Conservation (phyloP, 305 asterid genomes). For the Stenogyne calaminthoides region DNA sequence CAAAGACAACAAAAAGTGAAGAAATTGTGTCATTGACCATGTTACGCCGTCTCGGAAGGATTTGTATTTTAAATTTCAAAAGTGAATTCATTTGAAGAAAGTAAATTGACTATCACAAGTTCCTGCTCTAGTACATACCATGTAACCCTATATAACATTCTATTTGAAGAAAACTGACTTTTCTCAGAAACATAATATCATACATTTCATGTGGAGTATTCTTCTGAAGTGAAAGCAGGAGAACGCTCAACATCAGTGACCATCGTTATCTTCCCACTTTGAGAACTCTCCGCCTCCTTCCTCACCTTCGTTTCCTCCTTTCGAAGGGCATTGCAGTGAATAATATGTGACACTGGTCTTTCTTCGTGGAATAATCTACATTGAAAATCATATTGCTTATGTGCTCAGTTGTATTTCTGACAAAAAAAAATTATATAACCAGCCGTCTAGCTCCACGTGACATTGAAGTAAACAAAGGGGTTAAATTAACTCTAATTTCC, state of each 20-base stretch:
- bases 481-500: neutral
- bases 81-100: neutral
- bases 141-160: slow-evolving; percentile 6
- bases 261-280: slow-evolving; percentile 57
- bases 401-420: neutral
- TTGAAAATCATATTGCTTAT: neutral
- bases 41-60: too few relatives aligned
- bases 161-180: neutral
- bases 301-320: slow-evolving; percentile 49
- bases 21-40: too few relatives aligned
- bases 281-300: slow-evolving; percentile 39
- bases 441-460: neutral
- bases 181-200: neutral
- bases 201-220: slow-evolving; percentile 54
- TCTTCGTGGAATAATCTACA: slow-evolving; percentile 88
- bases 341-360: slow-evolving; percentile 77
- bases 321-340: slow-evolving; percentile 79
- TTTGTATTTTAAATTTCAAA: neutral
- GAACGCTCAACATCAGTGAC: slow-evolving; percentile 46
- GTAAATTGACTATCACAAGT: neutral
- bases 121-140: neutral
- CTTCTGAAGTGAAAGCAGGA: slow-evolving; percentile 50
- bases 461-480: neutral
- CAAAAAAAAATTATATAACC: slow-evolving; percentile 5
- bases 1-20: too few relatives aligned